Conservation (phyloP, 352 stramenopile species). For the Sclerospora graminicola region DNA sequence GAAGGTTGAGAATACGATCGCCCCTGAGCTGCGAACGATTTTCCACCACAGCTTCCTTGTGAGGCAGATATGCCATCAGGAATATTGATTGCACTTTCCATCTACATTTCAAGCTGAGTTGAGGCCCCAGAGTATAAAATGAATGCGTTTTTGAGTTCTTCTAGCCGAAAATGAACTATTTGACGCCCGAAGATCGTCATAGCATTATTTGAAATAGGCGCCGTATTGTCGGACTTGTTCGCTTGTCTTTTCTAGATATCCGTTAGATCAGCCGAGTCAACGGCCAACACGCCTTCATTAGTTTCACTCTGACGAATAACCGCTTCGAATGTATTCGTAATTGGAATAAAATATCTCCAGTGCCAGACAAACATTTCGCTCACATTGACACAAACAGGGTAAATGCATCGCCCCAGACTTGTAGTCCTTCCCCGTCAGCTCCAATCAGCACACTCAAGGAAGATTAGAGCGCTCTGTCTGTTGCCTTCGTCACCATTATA, state of each 20-base stretch:
- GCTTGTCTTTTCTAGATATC: slow-evolving; percentile 1
- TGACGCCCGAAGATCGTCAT: slow-evolving; percentile 8
- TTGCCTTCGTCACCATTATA: too few relatives aligned
- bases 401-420: too few relatives aligned
- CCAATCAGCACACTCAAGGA: too few relatives aligned
- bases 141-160: slow-evolving; percentile 41
- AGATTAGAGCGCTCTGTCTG: too few relatives aligned
- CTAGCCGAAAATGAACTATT: slow-evolving; percentile 20
- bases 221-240: background rate
- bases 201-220: slow-evolving; percentile 1
- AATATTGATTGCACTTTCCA: slow-evolving; percentile 32
- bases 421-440: too few relatives aligned
- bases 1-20: slow-evolving; percentile 22
- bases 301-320: slow-evolving; percentile 14
- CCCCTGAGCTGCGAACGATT: slow-evolving; percentile 12
- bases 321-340: slow-evolving; percentile 17
- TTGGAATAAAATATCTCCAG: slow-evolving; percentile 29
- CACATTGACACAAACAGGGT: slow-evolving; percentile 31
- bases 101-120: slow-evolving; percentile 41
- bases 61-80: slow-evolving; percentile 25
- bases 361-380: slow-evolving; percentile 29
- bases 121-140: slow-evolving; percentile 32
- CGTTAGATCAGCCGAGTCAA: slow-evolving; percentile 8
- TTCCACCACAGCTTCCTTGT: slow-evolving; percentile 20
- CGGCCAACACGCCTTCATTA: slow-evolving; percentile 8